These are phyloP conservation scores for Myxozyma neotropica DNA, from an alignment of 805 yeast species.

Conservation along the genomic window DNA sequence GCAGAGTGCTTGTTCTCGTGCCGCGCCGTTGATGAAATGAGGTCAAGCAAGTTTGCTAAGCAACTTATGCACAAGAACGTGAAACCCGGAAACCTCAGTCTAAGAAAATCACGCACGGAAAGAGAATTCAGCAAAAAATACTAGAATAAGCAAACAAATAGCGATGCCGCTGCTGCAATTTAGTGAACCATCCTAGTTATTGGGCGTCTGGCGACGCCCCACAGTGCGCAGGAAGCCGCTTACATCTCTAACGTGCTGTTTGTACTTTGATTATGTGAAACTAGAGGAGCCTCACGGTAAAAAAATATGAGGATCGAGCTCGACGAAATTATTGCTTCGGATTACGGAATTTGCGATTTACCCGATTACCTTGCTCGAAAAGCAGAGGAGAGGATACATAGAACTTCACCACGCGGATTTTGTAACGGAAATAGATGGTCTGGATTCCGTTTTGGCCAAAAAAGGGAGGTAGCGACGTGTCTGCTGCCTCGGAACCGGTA, in stretches of 20 bases:
- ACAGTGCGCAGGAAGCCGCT: too few relatives aligned
- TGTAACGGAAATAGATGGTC: conserved; percentile 23
- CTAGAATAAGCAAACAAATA: too few relatives aligned
- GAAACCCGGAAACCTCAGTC: too few relatives aligned
- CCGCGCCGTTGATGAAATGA: too few relatives aligned
- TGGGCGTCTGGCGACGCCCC: too few relatives aligned
- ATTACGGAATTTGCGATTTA: background rate
- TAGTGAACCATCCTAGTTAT: too few relatives aligned
- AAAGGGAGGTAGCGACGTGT: background rate
- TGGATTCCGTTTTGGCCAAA: conserved; percentile 34
- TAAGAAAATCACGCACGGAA: background rate
- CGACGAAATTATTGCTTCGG: background rate
- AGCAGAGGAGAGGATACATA: too few relatives aligned
- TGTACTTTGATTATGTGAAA: background rate
- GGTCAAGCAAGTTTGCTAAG: too few relatives aligned
- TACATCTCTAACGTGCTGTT: too few relatives aligned
- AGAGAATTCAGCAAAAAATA: background rate
- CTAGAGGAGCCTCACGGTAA: background rate
- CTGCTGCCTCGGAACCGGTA: background rate
- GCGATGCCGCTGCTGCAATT: background rate
- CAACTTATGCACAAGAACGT: too few relatives aligned
- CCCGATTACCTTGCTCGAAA: too few relatives aligned
- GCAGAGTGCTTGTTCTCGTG: too few relatives aligned
- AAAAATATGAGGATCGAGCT: background rate
- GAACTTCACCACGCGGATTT: background rate